Conservation (phyloP, 345 rosid genomes). For the Garcia nutans region DNA sequence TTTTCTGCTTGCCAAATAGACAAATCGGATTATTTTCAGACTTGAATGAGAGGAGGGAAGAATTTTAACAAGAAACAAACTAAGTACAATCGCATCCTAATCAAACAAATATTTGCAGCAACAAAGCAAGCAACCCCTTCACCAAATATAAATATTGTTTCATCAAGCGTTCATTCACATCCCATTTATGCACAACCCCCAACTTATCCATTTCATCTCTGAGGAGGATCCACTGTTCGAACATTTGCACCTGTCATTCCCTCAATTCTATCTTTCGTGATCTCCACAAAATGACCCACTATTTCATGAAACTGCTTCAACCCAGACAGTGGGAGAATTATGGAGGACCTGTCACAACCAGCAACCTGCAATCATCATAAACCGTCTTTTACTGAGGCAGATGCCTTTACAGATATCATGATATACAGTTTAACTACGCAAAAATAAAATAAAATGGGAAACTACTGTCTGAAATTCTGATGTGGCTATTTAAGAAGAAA, state of each 20-base stretch:
- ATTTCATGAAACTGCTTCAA: conserved; percentile 91
- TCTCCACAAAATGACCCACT: conserved; percentile 92
- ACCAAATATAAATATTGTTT: conserved; percentile 28
- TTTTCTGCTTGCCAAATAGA: conserved; percentile 31
- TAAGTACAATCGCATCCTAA: conserved; percentile 39
- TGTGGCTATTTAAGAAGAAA: neutral
- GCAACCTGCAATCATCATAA: conserved; percentile 64
- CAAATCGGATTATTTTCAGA: conserved; percentile 44
- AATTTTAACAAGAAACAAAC: conserved; percentile 31
- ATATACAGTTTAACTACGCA: neutral
- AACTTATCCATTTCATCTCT: conserved; percentile 50
- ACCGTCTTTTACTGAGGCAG: conserved; percentile 3
- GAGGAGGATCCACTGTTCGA: conserved; percentile 88
- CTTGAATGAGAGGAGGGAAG: conserved; percentile 35
- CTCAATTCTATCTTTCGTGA: conserved; percentile 86
- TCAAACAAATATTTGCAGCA: conserved; percentile 34
- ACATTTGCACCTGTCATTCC: conserved; percentile 85
- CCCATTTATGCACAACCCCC: neutral
- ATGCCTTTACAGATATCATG: neutral
- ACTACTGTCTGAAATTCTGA: neutral
- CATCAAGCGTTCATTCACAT: neutral
- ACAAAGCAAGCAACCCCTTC: conserved; percentile 33
- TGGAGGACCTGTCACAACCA: conserved; percentile 90
- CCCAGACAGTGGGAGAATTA: conserved; percentile 92
- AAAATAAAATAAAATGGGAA: too few relatives aligned